Base-by-base conservation (phyloP, 2,329 filamentous ascomycete species). In the Fonsecaea multimorphosa region DNA sequence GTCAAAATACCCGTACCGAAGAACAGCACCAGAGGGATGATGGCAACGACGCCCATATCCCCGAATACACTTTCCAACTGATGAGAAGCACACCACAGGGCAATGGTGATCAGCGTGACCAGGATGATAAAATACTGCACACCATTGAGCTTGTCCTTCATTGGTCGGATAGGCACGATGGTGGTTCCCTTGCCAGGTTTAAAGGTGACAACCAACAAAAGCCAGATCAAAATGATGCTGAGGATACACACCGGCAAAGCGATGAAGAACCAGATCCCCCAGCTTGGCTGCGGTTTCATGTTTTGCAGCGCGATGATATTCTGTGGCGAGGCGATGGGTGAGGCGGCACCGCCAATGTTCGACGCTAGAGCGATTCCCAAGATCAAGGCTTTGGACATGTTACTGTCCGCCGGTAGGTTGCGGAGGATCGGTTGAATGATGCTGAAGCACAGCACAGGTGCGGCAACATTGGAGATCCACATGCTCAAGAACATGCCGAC, bases 381-480 rank as follows among this genome's bases (percentile, higher is more conserved):
- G 72, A 99, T 93, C 55, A 98, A 86, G 1, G 95, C 93, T 78
- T 97, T 97, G 71, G 92, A 92, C 89, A 98, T 98, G 78, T 90
- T 86, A 16, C 93, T 97, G 74, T 95, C 93, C 0, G 91, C 86
- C 0, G 94, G 91, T 36, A 99, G 85, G 68, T 97, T 99, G 67
- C 95, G 92, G 31, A 99, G 85, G 82, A 99, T 93, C 2, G 96
- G 95, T 85, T 97, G 93, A 66, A 99, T 96, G 74, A 99, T 97
- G 22, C 93, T 96, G 78, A 96, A 98, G 82, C 95, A 99, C 40
- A 99, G 85, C 9, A 99, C 95, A 0, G 95, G 95, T 1, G 96
- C 94, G 1, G 95, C 95, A 31, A 99, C 96, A 72, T 99, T 99
- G 80, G 93, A 97, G 74, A 99, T 98, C 84, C 96, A 92, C 95